These are phyloP conservation scores for Dendrocalamus sinicus DNA, from an alignment of 176 grass and related monocot genomes.

Conservation along the genomic window DNA sequence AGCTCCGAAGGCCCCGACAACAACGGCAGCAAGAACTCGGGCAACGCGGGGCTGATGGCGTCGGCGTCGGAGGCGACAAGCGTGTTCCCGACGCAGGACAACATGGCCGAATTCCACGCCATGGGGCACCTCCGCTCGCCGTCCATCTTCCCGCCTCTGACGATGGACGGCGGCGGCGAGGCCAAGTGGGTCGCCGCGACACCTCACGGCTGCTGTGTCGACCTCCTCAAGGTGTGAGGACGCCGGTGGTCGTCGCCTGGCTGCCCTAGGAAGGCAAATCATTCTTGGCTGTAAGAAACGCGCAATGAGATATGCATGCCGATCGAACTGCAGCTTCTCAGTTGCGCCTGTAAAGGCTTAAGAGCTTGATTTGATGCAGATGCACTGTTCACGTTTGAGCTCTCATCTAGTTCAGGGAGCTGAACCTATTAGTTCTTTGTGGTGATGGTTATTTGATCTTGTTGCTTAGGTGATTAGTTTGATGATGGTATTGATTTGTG, in stretches of 20 bases:
- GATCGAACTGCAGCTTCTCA: slow-evolving; percentile 26
- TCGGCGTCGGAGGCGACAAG: slow-evolving; percentile 42
- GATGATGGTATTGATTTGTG: background rate
- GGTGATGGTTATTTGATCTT: background rate
- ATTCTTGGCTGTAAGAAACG: slow-evolving; percentile 65
- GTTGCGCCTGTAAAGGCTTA: background rate
- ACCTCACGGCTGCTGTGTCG: slow-evolving; percentile 31
- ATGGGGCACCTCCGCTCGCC: slow-evolving; percentile 40
- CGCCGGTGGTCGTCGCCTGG: background rate
- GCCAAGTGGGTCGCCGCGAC: slow-evolving; percentile 37
- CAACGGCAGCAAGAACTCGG: slow-evolving; percentile 34
- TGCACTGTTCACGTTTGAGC: no score
- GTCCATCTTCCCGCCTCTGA: slow-evolving; percentile 31
- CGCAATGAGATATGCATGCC: background rate
- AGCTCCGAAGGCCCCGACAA: slow-evolving; percentile 46
- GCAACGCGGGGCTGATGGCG: background rate
- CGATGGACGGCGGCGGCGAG: slow-evolving; percentile 20
- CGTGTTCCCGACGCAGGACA: slow-evolving; percentile 1
- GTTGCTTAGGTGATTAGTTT: background rate
- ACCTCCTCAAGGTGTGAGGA: slow-evolving; percentile 57
- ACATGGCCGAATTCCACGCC: slow-evolving; percentile 27
- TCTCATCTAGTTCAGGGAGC: background rate
- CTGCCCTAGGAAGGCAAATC: slow-evolving; percentile 51
- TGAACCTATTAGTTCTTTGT: background rate
- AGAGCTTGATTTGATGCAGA: background rate